Evolutionary conservation across 1,139 yeast species (phyloP), one percentile per base, ranked within the genome.

Genomic region (Hyphopichia wangnamkhiaoensis): DNA sequence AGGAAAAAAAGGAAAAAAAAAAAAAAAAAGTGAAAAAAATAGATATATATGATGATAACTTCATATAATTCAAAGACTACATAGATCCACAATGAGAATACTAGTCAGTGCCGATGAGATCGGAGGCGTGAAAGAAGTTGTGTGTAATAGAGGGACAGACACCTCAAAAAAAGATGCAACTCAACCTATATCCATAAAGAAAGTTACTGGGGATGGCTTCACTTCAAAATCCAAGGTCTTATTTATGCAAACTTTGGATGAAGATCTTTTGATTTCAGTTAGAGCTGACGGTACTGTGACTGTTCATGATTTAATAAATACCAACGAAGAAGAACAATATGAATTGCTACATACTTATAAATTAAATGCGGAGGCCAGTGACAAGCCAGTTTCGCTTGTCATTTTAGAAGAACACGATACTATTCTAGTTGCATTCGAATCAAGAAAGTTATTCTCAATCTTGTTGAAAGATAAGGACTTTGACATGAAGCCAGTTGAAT

Each of bases 71-170:
- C 24, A 21, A 21, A 7, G 10, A 21, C 9, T 21, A 21, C 10
- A 21, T 10, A 7, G 10, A 7, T 7, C 24, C 10, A 29, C 14
- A 20, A 80, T 80, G 85, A 79, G 70, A 58, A 52, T 79, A 28
- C 49, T 80, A 39, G 80, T 66, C 2, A 64, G 83, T 15, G 70
- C 82, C 3, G 82, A 79, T 46, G 84, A 80, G 48, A 71, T 76
- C 1, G 84, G 84, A 2, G 62, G 72, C 5, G 54, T 79, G 33
- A 80, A 79, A 55, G 86, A 82, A 53, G 65, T 83, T 10, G 53
- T 68, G 5, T 83, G 84, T 48, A 54, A 63, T 27, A 65, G 71
- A 41, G 89, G 89, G 0, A 81, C 88, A 0, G 89, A 85, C 50
- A 84, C 91, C 5, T 82, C 91, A 4, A 69, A 71, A 38, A 77